Conservation (phyloP, 1,284 basidiomycete species). For the Golubevia pallescens region DNA sequence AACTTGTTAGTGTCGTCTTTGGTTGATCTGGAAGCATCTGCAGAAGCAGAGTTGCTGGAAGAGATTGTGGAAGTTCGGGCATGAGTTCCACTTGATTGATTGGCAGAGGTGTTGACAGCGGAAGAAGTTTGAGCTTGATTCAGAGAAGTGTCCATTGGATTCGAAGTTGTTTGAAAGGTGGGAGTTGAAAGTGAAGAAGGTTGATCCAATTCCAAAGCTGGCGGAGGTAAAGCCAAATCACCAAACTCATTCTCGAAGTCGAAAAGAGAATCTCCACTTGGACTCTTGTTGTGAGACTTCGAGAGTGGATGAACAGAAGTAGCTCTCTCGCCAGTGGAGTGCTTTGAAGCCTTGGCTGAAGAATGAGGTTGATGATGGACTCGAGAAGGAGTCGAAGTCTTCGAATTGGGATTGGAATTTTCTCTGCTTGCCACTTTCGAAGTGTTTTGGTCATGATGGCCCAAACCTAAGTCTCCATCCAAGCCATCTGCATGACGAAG, state of each 20-base stretch:
- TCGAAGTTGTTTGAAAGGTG: no score
- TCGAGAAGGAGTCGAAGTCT: neutral
- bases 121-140: no score
- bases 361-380: no score
- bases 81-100: neutral
- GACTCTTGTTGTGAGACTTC: no score
- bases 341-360: no score
- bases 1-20: conserved; percentile 5
- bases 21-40: neutral
- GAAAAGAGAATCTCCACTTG: no score
- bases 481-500: conserved; percentile 42
- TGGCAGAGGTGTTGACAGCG: neutral
- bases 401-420: conserved; percentile 4
- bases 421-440: conserved; percentile 10
- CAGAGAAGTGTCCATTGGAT: no score
- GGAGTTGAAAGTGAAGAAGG: no score
- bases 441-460: conserved; percentile 11
- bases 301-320: no score
- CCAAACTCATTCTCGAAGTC: neutral
- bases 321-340: no score
- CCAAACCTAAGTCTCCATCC: conserved; percentile 43
- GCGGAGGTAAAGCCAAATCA: conserved; percentile 46
- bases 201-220: conserved; percentile 34
- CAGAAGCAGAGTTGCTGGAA: neutral
- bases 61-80: neutral